phyloP scores from a whole-genome alignment of 208 protist species.

The Zelonia costaricensis region DNA sequence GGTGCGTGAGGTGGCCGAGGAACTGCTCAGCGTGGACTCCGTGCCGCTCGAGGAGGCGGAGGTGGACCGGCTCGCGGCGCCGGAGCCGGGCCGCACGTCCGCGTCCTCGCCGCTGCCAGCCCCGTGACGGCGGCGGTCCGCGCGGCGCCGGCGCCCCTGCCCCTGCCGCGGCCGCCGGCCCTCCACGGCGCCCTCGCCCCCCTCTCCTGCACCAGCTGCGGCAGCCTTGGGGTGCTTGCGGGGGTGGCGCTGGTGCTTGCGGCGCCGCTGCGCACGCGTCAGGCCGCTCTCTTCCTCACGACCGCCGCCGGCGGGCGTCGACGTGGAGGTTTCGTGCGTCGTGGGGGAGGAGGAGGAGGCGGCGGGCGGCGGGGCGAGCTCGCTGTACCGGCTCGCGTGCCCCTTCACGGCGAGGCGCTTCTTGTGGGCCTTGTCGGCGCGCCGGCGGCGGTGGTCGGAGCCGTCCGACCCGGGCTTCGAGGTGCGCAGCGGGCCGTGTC shows the following conservation, averaged over 20 bases:
- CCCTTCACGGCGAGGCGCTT: background rate
- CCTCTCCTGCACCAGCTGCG: background rate
- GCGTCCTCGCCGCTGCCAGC: background rate
- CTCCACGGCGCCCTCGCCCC: too few species aligned
- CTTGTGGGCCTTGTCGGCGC: background rate
- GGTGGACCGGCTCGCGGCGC: slow-evolving; percentile 3
- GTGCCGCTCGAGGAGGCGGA: slow-evolving; percentile 1
- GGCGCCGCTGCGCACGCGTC: slow-evolving; percentile 1
- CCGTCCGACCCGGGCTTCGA: slow-evolving; percentile 7
- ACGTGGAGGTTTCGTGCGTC: background rate
- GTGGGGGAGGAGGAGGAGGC: too few species aligned
- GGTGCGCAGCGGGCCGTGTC: background rate
- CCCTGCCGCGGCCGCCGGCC: too few species aligned
- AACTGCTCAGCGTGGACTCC: slow-evolving; percentile 17
- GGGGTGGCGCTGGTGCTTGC: background rate
- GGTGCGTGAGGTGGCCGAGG: background rate
- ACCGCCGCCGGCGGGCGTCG: background rate
- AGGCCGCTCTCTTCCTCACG: background rate
- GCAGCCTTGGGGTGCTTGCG: background rate
- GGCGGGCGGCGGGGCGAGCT: background rate
- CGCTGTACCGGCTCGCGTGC: background rate
- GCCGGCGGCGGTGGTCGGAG: slow-evolving; percentile 1
- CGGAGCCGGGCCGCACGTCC: background rate
- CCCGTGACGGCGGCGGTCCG: background rate
- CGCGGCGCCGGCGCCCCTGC: background rate